phyloP scores from a whole-genome alignment of 75 land plant genomes.

The Selaginella moellendorffii region DNA sequence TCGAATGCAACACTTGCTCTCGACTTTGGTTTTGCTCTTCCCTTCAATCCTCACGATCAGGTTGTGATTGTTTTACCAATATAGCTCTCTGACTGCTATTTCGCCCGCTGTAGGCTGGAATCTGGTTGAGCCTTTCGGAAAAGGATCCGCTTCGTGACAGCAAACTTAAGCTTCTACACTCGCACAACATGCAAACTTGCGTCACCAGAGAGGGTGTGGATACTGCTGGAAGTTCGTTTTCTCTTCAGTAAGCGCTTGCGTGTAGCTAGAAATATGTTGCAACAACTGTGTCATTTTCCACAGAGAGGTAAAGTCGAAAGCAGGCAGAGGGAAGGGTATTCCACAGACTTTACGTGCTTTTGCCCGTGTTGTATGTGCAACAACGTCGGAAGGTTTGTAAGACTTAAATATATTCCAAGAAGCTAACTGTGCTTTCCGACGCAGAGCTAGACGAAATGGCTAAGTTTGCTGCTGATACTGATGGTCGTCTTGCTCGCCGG shows the following conservation, averaged over 20 bases:
- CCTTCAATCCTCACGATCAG: conserved; percentile 63
- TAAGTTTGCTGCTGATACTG: conserved; percentile 41
- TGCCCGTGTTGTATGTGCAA: conserved; percentile 55
- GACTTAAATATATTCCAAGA: background rate
- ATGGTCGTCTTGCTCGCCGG: conserved; percentile 69
- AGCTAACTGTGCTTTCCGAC: background rate
- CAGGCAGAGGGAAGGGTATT: conserved; percentile 62
- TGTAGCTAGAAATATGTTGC: too few relatives aligned
- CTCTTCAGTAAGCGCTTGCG: conserved; percentile 56
- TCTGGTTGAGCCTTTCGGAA: conserved; percentile 39
- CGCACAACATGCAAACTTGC: conserved; percentile 31
- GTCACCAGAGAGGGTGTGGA: conserved; percentile 24
- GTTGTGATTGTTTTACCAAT: conserved; percentile 14
- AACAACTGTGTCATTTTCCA: too few relatives aligned
- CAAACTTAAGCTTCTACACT: conserved; percentile 48
- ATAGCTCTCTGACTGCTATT: background rate
- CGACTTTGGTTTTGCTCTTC: conserved; percentile 81
- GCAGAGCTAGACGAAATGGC: conserved; percentile 51
- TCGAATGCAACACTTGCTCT: conserved; percentile 61
- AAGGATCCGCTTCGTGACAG: conserved; percentile 33
- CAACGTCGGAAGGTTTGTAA: conserved; percentile 33
- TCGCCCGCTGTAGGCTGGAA: conserved; percentile 10
- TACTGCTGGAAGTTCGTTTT: conserved; percentile 37
- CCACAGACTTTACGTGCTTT: conserved; percentile 75
- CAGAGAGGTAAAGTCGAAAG: conserved; percentile 57